phyloP scores from a whole-genome alignment of 139 green algal genomes.

The Closterium sp. region DNA sequence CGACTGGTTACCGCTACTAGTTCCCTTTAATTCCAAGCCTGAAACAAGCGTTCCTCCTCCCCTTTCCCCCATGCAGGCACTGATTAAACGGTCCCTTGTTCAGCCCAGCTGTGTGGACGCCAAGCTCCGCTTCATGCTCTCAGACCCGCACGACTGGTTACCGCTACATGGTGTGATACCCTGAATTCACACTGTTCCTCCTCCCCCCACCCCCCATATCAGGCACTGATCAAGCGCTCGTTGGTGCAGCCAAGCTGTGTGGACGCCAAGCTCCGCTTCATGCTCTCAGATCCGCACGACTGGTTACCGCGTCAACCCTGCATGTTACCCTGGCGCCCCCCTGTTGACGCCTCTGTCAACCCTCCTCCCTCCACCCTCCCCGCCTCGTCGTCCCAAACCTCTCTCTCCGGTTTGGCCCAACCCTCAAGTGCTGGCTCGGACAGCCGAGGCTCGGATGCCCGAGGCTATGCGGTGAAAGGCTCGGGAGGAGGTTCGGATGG shows the following conservation, averaged over 20 bases:
- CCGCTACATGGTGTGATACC: too few relatives aligned
- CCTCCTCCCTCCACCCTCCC: background rate
- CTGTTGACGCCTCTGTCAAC: background rate
- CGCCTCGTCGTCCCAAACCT: background rate
- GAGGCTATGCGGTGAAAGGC: background rate
- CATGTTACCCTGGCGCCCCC: slow-evolving; percentile 4
- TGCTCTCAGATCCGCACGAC: background rate
- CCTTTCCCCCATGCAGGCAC: background rate
- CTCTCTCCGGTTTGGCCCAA: background rate
- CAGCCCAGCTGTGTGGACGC: background rate
- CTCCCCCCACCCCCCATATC: background rate
- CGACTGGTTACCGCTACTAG: too few relatives aligned
- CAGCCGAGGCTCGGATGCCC: background rate
- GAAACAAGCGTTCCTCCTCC: too few relatives aligned
- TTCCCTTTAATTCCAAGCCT: too few relatives aligned
- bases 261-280: background rate
- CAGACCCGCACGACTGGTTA: background rate
- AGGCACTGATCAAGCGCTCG: background rate
- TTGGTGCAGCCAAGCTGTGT: background rate
- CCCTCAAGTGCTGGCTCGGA: background rate
- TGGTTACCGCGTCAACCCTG: background rate
- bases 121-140: background rate
- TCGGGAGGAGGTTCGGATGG: background rate
- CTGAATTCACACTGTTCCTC: too few relatives aligned
- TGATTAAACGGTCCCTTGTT: background rate